Conservation (phyloP, 2,329 filamentous ascomycete species). For the Ceratocystiopsis sp. region DNA sequence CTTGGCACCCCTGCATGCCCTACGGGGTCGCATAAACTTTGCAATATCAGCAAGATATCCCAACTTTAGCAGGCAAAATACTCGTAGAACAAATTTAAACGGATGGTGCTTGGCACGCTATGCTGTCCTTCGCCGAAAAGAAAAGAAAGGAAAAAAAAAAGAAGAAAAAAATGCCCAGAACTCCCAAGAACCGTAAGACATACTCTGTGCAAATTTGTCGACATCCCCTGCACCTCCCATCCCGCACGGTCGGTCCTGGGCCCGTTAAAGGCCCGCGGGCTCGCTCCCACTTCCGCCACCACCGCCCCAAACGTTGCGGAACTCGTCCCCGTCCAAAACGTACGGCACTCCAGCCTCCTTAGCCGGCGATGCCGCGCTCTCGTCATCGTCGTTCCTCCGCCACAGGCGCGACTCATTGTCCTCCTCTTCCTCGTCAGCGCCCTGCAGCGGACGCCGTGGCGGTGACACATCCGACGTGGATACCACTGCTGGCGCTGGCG, state of each 20-base stretch:
- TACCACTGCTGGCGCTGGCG: background rate
- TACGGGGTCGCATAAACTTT: too few relatives aligned
- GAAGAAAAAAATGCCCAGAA: background rate
- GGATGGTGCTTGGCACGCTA: too few relatives aligned
- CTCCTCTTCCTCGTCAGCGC: background rate
- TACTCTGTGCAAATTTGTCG: background rate
- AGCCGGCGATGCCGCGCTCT: background rate
- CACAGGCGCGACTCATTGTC: slow-evolving; percentile 10
- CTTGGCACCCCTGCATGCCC: too few relatives aligned
- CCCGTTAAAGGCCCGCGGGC: too few relatives aligned
- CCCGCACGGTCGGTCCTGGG: background rate
- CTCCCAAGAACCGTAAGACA: background rate
- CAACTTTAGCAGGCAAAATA: too few relatives aligned
- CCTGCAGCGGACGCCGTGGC: background rate
- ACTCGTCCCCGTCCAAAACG: slow-evolving; percentile 10
- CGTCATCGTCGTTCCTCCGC: slow-evolving; percentile 3
- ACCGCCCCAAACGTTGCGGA: slow-evolving; percentile 10
- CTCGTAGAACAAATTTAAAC: too few relatives aligned
- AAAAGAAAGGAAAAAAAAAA: background rate
- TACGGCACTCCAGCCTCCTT: slow-evolving; percentile 5
- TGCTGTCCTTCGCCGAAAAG: background rate
- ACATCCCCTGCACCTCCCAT: background rate
- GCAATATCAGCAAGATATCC: too few relatives aligned
- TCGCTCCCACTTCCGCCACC: background rate
- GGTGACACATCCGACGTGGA: too few relatives aligned